Percentiles rank a stretch among this genome's conserved stretches.
phyloP scores from a whole-genome alignment of 352 stramenopile genomes.

The Phytophthora vignae region DNA sequence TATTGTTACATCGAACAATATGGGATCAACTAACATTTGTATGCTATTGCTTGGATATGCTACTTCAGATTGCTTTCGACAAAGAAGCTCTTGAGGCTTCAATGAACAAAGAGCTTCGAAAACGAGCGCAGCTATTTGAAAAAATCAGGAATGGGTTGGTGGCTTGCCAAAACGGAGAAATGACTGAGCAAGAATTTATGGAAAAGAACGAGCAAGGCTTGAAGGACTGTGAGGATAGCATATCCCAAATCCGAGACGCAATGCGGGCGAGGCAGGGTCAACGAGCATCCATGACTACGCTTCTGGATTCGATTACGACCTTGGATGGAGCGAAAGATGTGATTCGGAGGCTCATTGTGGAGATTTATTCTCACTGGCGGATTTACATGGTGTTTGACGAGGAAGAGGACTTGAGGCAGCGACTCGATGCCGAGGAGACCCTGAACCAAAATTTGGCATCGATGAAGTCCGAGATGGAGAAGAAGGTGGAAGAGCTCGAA shows the following conservation, averaged over 20 bases:
- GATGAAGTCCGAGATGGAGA: constrained; percentile 35
- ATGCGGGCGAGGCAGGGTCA: constrained; percentile 35
- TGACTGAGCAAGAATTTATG: constrained; percentile 65
- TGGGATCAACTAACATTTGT: neutral
- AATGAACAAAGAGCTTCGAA: constrained; percentile 58
- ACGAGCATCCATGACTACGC: constrained; percentile 34
- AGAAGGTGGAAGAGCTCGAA: constrained; percentile 34
- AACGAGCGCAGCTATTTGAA: constrained; percentile 57
- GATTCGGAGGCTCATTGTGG: constrained; percentile 58
- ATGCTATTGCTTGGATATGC: neutral
- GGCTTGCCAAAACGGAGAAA: constrained; percentile 32
- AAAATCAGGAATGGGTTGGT: constrained; percentile 51
- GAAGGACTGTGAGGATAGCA: constrained; percentile 64
- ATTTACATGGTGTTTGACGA: constrained; percentile 45
- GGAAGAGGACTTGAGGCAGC: constrained; percentile 29
- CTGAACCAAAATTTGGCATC: constrained; percentile 16
- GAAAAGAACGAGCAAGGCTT: constrained; percentile 62
- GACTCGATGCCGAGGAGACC: constrained; percentile 18
- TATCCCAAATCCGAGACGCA: constrained; percentile 59
- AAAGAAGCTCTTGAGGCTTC: constrained; percentile 66
- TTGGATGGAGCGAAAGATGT: constrained; percentile 55
- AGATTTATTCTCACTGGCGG: constrained; percentile 63
- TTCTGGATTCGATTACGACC: constrained; percentile 57
- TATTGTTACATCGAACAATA: neutral
- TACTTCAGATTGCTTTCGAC: constrained; percentile 51